Evolutionary conservation across 495 filamentous ascomycete species (phyloP).

Genomic region (Aspergillus mulundensis): DNA sequence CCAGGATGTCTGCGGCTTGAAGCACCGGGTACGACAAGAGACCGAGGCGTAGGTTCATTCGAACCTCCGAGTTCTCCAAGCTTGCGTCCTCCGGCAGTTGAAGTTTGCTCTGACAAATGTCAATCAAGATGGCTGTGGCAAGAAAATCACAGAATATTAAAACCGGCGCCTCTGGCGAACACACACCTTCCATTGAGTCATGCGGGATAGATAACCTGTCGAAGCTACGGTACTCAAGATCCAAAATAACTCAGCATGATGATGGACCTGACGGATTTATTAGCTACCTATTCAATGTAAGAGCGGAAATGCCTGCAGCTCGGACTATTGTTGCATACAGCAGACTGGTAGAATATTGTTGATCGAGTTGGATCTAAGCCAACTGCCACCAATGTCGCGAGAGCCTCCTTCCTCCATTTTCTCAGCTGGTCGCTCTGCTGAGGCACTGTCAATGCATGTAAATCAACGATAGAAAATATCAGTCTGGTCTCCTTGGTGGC

Average conservation of each 20-base stretch:
- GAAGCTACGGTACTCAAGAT: conserved; percentile 85
- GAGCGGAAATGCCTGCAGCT: background rate
- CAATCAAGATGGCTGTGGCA: conserved; percentile 3
- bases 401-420: conserved; percentile 62
- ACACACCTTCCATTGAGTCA: conserved; percentile 97
- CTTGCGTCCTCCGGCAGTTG: conserved; percentile 51
- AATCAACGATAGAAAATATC: conserved; percentile 81
- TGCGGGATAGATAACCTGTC: conserved; percentile 83
- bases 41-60: conserved; percentile 70
- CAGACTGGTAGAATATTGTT: conserved; percentile 82
- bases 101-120: conserved; percentile 60
- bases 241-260: conserved; percentile 91
- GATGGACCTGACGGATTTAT: conserved; percentile 53
- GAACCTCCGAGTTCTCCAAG: conserved; percentile 48
- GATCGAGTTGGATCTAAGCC: conserved; percentile 71
- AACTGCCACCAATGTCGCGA: conserved; percentile 78
- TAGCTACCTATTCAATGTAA: conserved; percentile 7
- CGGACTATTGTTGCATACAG: conserved; percentile 39
- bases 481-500: conserved; percentile 52
- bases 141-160: background rate
- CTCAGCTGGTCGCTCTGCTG: conserved; percentile 57
- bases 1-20: conserved; percentile 89
- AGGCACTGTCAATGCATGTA: conserved; percentile 83
- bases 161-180: no score
- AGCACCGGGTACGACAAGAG: conserved; percentile 95